Evolutionary conservation across 352 stramenopile species (phyloP), one percentile per base, ranked within the genome.

Genomic region (Phytophthora nicotianae): DNA sequence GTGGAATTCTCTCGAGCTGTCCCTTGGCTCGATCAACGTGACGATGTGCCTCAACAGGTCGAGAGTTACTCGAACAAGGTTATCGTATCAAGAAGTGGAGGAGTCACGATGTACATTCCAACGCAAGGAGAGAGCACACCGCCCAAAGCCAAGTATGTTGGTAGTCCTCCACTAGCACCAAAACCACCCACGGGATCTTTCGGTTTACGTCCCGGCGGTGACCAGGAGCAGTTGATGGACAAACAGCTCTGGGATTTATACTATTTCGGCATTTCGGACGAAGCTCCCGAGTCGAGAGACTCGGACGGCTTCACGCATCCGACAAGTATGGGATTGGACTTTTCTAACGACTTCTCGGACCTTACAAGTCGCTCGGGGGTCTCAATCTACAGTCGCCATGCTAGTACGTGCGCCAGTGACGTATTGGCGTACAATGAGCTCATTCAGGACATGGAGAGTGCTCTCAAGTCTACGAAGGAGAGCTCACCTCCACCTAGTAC

Each of bases 231-330:
- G 23, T 40, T 74, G 19, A 72, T 87, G 54, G 79, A 89, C 45
- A 80, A 88, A 21, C 77, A 89, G 48, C 66, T 89, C 13, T 74
- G 68, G 59, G 71, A 89, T 29, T 60, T 89, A 49, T 89, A 81
- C 41, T 59, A 70, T 37, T 84, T 82, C 48, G 80, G 80, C 8
- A 86, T 89, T 50, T 72, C 77, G 16, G 61, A 70, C 32, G 68
- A 82, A 52, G 35, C 50, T 4, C 58, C 60, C 5, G 33, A 71
- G n/a, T 33, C 24, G 0, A 47, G 33, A 45, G 58, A 73, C 14
- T 58, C 43, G 0, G 43, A 66, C 0, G 46, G 54, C 2, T 51
- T 60, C n/a, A 45, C 29, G 4, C 63, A 23, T n/a, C 57, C 50
- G 16, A 56, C 63, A 45, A 75, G 64, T 17, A 69, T 50, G 26